phyloP scores from a whole-genome alignment of 108 stramenopile species.

The Mayamaea pseudoterrestris region DNA sequence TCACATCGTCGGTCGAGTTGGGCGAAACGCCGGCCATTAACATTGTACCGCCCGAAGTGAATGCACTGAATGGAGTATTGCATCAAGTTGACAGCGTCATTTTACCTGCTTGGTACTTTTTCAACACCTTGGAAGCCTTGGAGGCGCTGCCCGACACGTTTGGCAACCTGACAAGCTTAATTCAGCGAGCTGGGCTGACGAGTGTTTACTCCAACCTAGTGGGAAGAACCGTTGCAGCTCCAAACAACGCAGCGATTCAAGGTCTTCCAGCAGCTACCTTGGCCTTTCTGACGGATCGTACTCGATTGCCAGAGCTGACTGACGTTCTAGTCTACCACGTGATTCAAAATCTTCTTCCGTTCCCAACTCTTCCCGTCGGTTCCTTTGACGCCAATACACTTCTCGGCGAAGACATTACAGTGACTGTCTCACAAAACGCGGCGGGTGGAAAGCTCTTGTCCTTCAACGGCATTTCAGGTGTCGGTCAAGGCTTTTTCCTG shows the following conservation, averaged over 20 bases:
- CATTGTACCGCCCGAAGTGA: too few species aligned
- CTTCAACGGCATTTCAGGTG: not conserved
- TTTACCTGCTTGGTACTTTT: conserved; percentile 7
- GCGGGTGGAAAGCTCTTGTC: not conserved
- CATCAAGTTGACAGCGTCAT: conserved; percentile 19
- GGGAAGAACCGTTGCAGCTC: not conserved
- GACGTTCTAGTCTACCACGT: not conserved
- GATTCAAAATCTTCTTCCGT: not conserved
- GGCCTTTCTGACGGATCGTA: not conserved
- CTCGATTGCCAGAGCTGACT: too few species aligned
- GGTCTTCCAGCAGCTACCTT: not conserved
- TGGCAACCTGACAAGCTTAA: not conserved
- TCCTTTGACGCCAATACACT: too few species aligned
- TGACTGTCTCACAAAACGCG: too few species aligned
- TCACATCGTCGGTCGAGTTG: too few species aligned
- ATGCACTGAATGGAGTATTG: conserved; percentile 18
- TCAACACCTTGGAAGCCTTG: too few species aligned
- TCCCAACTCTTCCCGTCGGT: not conserved
- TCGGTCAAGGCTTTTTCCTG: not conserved
- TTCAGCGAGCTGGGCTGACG: not conserved
- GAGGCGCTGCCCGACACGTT: not conserved
- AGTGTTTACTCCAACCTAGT: too few species aligned
- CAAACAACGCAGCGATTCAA: not conserved
- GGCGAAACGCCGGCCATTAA: too few species aligned
- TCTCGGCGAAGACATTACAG: not conserved